These are phyloP conservation scores for Halteria grandinella DNA, from an alignment of 73 alveolate species.

Conservation along the genomic window DNA sequence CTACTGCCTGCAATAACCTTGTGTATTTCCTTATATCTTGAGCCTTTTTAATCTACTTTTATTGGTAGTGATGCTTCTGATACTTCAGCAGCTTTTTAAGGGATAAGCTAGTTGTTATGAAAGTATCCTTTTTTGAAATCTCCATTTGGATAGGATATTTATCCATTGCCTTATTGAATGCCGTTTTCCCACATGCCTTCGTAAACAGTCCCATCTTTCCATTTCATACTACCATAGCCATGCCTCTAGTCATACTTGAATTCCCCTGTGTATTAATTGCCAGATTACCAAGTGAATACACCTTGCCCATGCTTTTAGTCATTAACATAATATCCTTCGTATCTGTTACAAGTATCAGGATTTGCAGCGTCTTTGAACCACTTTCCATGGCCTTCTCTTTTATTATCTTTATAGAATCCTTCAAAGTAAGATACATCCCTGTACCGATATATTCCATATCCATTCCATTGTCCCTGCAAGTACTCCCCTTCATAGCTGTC, in stretches of 20 bases:
- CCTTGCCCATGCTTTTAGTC: constrained; percentile 57
- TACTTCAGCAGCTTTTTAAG: too few species aligned
- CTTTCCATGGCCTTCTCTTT: constrained; percentile 53
- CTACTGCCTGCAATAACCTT: too few species aligned
- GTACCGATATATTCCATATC: constrained; percentile 56
- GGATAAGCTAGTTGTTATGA: too few species aligned
- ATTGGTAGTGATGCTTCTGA: too few species aligned
- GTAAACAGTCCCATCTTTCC: constrained; percentile 37
- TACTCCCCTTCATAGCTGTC: constrained; percentile 67
- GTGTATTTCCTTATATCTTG: too few species aligned
- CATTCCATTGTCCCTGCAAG: constrained; percentile 63
- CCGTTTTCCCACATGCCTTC: background rate
- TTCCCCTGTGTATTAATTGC: constrained; percentile 17
- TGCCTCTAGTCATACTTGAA: constrained; percentile 4
- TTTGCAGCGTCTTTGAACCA: constrained; percentile 52
- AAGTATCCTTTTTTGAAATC: background rate
- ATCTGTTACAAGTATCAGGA: constrained; percentile 27
- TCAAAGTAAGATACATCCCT: constrained; percentile 17
- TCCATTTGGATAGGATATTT: background rate
- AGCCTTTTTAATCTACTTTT: too few species aligned
- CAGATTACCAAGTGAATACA: constrained; percentile 10
- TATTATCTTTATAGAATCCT: constrained; percentile 40
- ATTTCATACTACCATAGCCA: constrained; percentile 33
- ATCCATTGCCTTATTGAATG: background rate
- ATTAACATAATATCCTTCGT: constrained; percentile 52